These are phyloP conservation scores for Candida saitoana DNA, from an alignment of 805 yeast species.

Conservation along the genomic window DNA sequence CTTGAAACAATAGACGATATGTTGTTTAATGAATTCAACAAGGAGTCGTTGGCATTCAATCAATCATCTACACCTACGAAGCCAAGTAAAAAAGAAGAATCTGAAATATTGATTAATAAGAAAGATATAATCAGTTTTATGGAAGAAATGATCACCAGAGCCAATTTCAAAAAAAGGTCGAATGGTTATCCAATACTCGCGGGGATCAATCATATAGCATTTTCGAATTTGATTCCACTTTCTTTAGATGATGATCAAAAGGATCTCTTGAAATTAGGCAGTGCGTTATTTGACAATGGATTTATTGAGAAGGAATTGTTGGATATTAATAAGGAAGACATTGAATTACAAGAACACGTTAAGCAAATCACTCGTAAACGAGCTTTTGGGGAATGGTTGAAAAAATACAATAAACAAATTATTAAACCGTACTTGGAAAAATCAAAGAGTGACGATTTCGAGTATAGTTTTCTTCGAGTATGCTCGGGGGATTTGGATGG, in stretches of 20 bases:
- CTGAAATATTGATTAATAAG: slow-evolving; percentile 4
- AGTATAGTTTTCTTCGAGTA: slow-evolving; percentile 46
- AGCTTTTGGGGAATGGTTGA: slow-evolving; percentile 56
- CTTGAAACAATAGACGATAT: slow-evolving; percentile 42
- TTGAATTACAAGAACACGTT: slow-evolving; percentile 14
- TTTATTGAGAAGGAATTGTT: slow-evolving; percentile 7
- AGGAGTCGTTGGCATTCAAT: slow-evolving; percentile 12
- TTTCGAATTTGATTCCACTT: slow-evolving; percentile 15
- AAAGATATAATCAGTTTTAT: slow-evolving; percentile 14
- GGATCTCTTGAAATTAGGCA: slow-evolving; percentile 52
- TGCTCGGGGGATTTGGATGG: slow-evolving; percentile 53
- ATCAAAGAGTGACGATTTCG: slow-evolving; percentile 38
- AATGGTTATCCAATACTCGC: slow-evolving; percentile 26
- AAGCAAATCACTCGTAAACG: slow-evolving; percentile 24
- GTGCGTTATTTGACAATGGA: slow-evolving; percentile 49
- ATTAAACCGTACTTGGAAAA: slow-evolving; percentile 22
- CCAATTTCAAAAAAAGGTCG: slow-evolving; percentile 17
- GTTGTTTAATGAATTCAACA: slow-evolving; percentile 46
- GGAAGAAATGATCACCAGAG: slow-evolving; percentile 17
- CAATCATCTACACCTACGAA: slow-evolving; percentile 23
- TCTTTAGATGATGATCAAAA: slow-evolving; percentile 19
- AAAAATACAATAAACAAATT: slow-evolving; percentile 35
- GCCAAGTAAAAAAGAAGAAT: slow-evolving; percentile 8
- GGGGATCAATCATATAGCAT: slow-evolving; percentile 10
- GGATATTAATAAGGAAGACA: slow-evolving; percentile 11